Base-by-base conservation (phyloP, 164 flowering plant genomes). In the Amborella trichopoda region DNA sequence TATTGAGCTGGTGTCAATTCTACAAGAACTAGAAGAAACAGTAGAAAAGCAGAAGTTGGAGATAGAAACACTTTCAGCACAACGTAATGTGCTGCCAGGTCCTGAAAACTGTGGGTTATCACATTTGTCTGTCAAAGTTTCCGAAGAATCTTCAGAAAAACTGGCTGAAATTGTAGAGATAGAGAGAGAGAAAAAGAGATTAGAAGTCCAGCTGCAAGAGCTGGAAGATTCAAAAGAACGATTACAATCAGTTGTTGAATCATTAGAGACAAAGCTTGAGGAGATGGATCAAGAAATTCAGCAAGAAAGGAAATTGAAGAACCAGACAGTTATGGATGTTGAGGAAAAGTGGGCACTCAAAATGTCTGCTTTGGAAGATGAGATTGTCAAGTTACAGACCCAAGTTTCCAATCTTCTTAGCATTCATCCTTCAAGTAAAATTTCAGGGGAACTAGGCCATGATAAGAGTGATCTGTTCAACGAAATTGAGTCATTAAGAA, bases 1-100 rank as follows among this genome's bases (percentile, higher is more conserved):
- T 58, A 49, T 80, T 45, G 89, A 88, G 75, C 88, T 88, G 62
- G 72, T 84, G 67, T 64, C 81, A 26, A 56, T 78, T 68, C 88
- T 88, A 59, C 88, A 84, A 60, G 91, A 88, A 61, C 70, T 80
- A 23, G 97, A 84, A 65, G 79, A 65, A 54, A 80, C 75, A 27
- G 58, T 72, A 23, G 89, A 84, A 61, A 73, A 64, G 50, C 97
- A 84, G 66, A 81, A 61, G 51, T 17, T 55, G 33, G 96, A 88
- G 58, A 62, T 81, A 37, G 76, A 74, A 34, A 55, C 71, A 10
- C 69, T 76, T 52, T 76, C 77, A 28, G 55, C 61, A 17, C 50
- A 54, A 3, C n/a, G n/a, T n/a, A n/a, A n/a, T n/a, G n/a, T n/a
- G n/a, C n/a, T n/a, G n/a, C n/a, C n/a, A n/a, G n/a, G n/a, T n/a